Evolutionary conservation across 2,329 filamentous ascomycete species (phyloP), one percentile per base, ranked within the genome.

Genomic region (Aspergillus thermomutatus): DNA sequence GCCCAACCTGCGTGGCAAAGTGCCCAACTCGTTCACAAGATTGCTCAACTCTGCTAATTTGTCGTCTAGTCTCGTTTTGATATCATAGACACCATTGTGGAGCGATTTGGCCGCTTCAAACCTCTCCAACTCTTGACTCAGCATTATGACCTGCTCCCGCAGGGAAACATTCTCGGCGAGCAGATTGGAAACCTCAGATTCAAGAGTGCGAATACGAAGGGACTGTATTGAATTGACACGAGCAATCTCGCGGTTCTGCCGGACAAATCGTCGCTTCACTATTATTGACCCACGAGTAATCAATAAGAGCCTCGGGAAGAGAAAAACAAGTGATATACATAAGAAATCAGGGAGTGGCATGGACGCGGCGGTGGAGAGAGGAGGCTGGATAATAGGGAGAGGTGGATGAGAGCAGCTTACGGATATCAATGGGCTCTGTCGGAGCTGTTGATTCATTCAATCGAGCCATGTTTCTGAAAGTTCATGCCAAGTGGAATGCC

Each of bases 201-300:
- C 85, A 51, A 88, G 78, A 55, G 77, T 82, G 57, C 85, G 83
- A 57, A 88, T 87, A 49, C 84, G 83, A 50, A 87, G 76, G 3
- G 83, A 86, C 69, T 88, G 85, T 54, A 80, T 80, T 6, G 85
- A 87, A 66, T 88, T 87, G 59, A 79, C 83, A 62, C 83, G 80
- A 57, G 85, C 84, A 57, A 88, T 83, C 68, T 88, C 85, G 63
- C 85, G 83, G 68, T 88, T 88, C 69, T 88, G 85, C 54, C 85
- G 77, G 60, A 87, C 78, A 67, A 87, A 87, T 62, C 84, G 77
- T 58, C 85, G 78, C 75, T 87, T 88, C 53, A 87, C 84, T 86
- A 59, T 26, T 17, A 6, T 25, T 43, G 17, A 21, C 14, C 23
- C 28, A 23, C n/a, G 4, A 28, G 28, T 4, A 8, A 17, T 27